These are phyloP conservation scores for Teunomyces funiuensis DNA, from an alignment of 805 yeast species.

Conservation along the genomic window DNA sequence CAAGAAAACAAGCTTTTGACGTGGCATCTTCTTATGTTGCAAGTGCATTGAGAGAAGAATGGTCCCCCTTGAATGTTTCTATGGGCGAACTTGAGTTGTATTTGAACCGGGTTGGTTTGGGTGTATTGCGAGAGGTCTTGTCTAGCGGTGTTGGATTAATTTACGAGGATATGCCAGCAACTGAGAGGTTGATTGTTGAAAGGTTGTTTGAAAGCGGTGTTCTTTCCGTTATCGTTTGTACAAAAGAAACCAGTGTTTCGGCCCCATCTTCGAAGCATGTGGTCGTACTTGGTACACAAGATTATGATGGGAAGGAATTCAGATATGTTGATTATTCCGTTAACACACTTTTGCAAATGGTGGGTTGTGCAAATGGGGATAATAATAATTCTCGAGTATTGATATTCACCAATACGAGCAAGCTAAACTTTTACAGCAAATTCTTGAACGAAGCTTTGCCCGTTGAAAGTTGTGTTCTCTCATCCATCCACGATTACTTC, in stretches of 20 bases:
- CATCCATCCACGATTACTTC: conserved; percentile 62
- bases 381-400: conserved; percentile 36
- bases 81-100: conserved; percentile 39
- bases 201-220: conserved; percentile 50
- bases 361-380: conserved; percentile 44
- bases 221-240: conserved; percentile 57
- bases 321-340: conserved; percentile 68
- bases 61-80: conserved; percentile 42
- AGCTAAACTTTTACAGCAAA: conserved; percentile 62
- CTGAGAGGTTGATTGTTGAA: conserved; percentile 57
- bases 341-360: conserved; percentile 64
- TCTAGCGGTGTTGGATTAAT: conserved; percentile 63
- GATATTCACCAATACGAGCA: conserved; percentile 57
- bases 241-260: conserved; percentile 54
- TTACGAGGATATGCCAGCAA: conserved; percentile 54
- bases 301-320: conserved; percentile 71
- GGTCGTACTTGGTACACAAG: conserved; percentile 68
- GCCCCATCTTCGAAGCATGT: conserved; percentile 57
- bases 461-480: conserved; percentile 71
- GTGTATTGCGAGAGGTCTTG: conserved; percentile 42
- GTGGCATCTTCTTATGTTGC: conserved; percentile 47
- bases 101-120: conserved; percentile 48
- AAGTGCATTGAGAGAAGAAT: conserved; percentile 34
- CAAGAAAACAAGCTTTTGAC: conserved; percentile 53
- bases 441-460: conserved; percentile 78